phyloP scores from a whole-genome alignment of 2,329 filamentous ascomycete species.

The Escovopsis sp. region DNA sequence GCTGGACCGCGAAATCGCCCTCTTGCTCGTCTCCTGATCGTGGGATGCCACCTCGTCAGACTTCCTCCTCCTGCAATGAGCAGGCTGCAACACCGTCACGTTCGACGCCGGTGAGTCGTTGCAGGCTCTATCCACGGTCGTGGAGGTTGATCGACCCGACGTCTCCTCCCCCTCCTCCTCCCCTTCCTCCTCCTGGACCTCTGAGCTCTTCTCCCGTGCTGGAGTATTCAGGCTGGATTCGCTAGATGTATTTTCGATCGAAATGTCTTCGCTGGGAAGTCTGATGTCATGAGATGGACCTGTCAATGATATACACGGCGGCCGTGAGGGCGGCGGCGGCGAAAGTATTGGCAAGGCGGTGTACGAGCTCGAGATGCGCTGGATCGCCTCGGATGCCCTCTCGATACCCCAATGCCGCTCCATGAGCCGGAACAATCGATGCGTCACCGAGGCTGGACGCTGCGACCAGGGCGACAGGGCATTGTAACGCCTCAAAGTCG shows the following conservation, averaged over 20 bases:
- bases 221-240: background rate
- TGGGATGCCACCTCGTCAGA: slow-evolving; percentile 1
- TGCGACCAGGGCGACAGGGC: slow-evolving; percentile 36
- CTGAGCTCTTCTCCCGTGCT: background rate
- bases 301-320: too few species aligned
- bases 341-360: background rate
- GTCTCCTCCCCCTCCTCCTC: too few species aligned
- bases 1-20: background rate
- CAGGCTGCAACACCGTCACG: background rate
- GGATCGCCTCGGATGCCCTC: slow-evolving; percentile 27
- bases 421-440: slow-evolving; percentile 28
- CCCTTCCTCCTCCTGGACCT: too few species aligned
- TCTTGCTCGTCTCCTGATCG: background rate
- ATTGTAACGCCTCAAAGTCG: slow-evolving; percentile 33
- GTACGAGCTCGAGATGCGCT: slow-evolving; percentile 12
- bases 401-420: slow-evolving; percentile 32
- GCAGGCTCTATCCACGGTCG: too few species aligned
- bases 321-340: too few species aligned
- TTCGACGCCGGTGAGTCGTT: too few species aligned
- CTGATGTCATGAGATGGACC: background rate
- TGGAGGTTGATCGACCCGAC: background rate
- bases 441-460: slow-evolving; percentile 18
- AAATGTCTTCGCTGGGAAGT: background rate
- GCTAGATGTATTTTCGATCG: background rate
- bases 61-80: background rate